These are phyloP conservation scores for Wallacemonas collosoma DNA, from an alignment of 208 protist genomes.

Conservation along the genomic window DNA sequence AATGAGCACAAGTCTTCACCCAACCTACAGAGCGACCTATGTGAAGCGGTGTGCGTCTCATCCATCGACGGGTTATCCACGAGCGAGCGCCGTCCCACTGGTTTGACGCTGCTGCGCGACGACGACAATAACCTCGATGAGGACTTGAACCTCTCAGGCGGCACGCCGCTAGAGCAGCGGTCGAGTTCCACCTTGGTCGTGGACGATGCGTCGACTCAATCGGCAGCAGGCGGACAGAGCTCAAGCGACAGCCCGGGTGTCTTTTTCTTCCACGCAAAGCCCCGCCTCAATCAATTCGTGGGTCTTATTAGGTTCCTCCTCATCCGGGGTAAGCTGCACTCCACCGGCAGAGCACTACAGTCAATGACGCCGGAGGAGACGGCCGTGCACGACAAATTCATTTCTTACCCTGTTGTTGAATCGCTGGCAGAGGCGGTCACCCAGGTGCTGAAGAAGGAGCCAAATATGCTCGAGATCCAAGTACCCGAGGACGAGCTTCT, in stretches of 20 bases:
- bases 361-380: background rate
- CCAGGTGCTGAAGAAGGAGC: constrained; percentile 38
- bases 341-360: constrained; percentile 1
- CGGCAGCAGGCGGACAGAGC: background rate
- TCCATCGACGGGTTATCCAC: constrained; percentile 11
- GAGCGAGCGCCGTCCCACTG: background rate
- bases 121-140: background rate
- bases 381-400: constrained; percentile 2
- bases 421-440: constrained; percentile 28
- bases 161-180: background rate
- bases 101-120: background rate
- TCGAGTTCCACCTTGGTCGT: background rate
- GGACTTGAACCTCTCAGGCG: background rate
- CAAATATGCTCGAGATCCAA: constrained; percentile 38
- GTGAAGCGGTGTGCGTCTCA: background rate
- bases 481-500: constrained; percentile 43
- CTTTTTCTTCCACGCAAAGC: constrained; percentile 24
- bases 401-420: constrained; percentile 4
- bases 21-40: background rate
- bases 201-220: background rate
- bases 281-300: constrained; percentile 27
- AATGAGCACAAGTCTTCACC: background rate
- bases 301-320: constrained; percentile 38
- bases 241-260: background rate
- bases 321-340: constrained; percentile 15